These are phyloP conservation scores for Dichomitus squalens DNA, from an alignment of 1,284 basidiomycete species.

Conservation along the genomic window DNA sequence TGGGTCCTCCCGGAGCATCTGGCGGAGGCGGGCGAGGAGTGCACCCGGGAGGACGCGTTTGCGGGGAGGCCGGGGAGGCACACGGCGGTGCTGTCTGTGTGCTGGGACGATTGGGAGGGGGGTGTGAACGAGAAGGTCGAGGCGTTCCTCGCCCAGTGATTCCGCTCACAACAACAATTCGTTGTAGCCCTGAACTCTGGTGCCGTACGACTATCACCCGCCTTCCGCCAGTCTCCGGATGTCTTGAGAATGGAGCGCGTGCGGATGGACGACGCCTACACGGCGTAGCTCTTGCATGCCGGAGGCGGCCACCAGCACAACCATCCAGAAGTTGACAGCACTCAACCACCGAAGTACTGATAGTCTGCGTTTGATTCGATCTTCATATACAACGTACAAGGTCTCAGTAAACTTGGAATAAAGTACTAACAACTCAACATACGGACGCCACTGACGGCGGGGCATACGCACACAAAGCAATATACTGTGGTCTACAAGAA, in stretches of 20 bases:
- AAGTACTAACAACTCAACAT: background rate
- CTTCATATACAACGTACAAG: background rate
- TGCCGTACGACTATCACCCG: too few species aligned
- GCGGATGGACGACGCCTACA: too few species aligned
- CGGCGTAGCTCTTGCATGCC: too few species aligned
- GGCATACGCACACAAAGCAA: background rate
- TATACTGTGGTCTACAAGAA: constrained; percentile 1
- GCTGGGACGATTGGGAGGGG: constrained; percentile 69
- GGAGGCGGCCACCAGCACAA: too few species aligned
- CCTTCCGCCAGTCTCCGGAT: too few species aligned
- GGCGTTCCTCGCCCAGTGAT: constrained; percentile 1
- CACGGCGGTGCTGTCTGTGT: constrained; percentile 49
- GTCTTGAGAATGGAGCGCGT: too few species aligned
- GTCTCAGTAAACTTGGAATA: background rate
- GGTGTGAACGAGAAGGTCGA: constrained; percentile 46
- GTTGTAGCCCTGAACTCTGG: too few species aligned
- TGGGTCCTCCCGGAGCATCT: constrained; percentile 40
- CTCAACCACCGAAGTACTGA: background rate
- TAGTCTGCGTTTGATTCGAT: background rate
- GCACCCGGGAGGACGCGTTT: constrained; percentile 42
- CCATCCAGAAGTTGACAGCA: too few species aligned
- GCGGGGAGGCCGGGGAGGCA: constrained; percentile 44
- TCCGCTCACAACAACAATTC: too few species aligned
- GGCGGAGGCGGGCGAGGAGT: constrained; percentile 13
- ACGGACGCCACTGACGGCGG: too few species aligned